Evolutionary conservation across 192 early-diverging fungal species (phyloP).

Genomic region (Irineochytrium annulatum): DNA sequence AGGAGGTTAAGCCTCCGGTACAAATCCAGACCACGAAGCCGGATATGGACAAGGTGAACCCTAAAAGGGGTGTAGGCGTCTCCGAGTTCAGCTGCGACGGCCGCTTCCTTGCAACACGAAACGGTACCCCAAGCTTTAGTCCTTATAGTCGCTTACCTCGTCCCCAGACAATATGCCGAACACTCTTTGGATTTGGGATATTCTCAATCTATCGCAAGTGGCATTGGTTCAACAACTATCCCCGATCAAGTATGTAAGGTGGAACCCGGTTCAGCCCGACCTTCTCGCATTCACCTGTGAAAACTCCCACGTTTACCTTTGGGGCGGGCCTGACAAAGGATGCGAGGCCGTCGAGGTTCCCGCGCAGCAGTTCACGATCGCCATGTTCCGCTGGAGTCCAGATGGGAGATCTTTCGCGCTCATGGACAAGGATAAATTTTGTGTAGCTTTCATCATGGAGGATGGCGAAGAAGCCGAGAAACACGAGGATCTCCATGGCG

Average conservation of each 20-base stretch:
- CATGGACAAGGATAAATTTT: constrained; percentile 73
- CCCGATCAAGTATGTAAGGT: constrained; percentile 52
- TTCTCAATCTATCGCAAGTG: constrained; percentile 36
- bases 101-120: constrained; percentile 52
- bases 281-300: constrained; percentile 60
- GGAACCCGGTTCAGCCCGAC: constrained; percentile 64
- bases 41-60: constrained; percentile 68
- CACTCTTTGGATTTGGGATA: constrained; percentile 73
- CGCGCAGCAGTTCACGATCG: constrained; percentile 60
- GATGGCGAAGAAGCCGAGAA: constrained; percentile 17
- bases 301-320: constrained; percentile 58
- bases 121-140: constrained; percentile 54
- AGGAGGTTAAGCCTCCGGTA: constrained; percentile 50
- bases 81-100: constrained; percentile 65
- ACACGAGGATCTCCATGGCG: background rate
- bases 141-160: background rate
- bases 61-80: constrained; percentile 66
- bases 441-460: constrained; percentile 49
- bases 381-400: constrained; percentile 61
- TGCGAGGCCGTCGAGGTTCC: constrained; percentile 51
- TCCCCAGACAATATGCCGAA: constrained; percentile 69
- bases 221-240: constrained; percentile 57
- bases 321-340: constrained; percentile 34
- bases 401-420: constrained; percentile 65
- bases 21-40: constrained; percentile 48